phyloP scores from a whole-genome alignment of 2,329 filamentous ascomycete genomes.

The Endoconidiophora polonica region DNA sequence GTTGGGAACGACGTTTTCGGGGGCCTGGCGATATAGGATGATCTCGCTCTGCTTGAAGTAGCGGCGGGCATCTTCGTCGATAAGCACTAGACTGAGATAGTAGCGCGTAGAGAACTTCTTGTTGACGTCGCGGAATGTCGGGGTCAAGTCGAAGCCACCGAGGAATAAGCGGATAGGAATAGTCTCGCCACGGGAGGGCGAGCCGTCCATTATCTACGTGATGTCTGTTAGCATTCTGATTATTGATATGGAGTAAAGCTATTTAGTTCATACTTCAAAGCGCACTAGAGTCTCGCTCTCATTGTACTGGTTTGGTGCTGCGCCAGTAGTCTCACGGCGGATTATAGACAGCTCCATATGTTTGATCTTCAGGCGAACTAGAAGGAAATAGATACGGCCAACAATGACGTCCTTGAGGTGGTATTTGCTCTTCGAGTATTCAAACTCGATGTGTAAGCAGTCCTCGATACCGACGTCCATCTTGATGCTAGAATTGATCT shows the following conservation, averaged over 20 bases:
- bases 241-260: neutral
- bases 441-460: conserved; percentile 97
- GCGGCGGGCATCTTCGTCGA: conserved; percentile 88
- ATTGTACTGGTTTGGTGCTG: conserved; percentile 96
- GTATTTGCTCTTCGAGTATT: conserved; percentile 98
- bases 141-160: conserved; percentile 91
- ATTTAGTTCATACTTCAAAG: conserved; percentile 52
- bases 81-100: conserved; percentile 88
- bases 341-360: conserved; percentile 99
- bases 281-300: conserved; percentile 96
- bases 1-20: conserved; percentile 24
- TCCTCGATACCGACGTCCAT: conserved; percentile 99
- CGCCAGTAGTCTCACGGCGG: conserved; percentile 85
- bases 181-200: conserved; percentile 84
- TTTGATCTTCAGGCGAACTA: conserved; percentile 96
- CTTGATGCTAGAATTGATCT: conserved; percentile 98
- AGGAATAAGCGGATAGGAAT: conserved; percentile 96
- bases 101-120: conserved; percentile 99
- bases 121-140: conserved; percentile 97
- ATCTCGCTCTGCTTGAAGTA: conserved; percentile 99
- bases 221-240: neutral
- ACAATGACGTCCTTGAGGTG: conserved; percentile 99
- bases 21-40: conserved; percentile 75
- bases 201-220: conserved; percentile 90
- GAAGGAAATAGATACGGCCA: conserved; percentile 91